phyloP scores from a whole-genome alignment of 257 asterid genomes.

The Salvia rosmarinus region DNA sequence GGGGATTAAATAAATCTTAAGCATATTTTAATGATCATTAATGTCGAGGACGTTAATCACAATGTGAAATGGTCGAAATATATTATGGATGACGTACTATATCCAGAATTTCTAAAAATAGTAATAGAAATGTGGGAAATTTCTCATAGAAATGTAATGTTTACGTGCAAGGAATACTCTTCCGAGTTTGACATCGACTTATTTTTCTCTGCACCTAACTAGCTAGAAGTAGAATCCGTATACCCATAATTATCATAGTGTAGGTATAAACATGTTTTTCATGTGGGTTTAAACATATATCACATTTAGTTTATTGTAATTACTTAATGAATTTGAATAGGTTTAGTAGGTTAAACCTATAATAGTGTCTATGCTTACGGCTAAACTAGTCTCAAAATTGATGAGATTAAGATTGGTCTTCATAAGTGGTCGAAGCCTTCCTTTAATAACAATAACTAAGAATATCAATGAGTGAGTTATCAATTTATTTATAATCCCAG shows the following conservation, averaged over 20 bases:
- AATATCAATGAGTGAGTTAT: no score
- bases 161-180: not conserved
- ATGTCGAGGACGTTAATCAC: slow-evolving; percentile 27
- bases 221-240: not conserved
- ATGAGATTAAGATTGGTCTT: not conserved
- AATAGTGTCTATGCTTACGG: not conserved
- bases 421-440: not conserved
- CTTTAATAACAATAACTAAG: not conserved
- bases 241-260: not conserved
- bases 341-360: not conserved
- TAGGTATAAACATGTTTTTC: not conserved
- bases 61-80: not conserved
- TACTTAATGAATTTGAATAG: not conserved
- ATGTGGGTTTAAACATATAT: not conserved
- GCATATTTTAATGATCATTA: not conserved
- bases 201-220: not conserved
- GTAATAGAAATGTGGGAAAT: no score
- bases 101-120: not conserved
- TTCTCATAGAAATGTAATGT: not conserved
- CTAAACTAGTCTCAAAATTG: not conserved
- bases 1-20: not conserved
- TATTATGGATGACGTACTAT: not conserved
- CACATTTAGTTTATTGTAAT: not conserved
- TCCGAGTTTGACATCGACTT: not conserved
- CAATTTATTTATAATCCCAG: no score